phyloP scores from a whole-genome alignment of 805 yeast genomes.

The Wickerhamiella dianesei region DNA sequence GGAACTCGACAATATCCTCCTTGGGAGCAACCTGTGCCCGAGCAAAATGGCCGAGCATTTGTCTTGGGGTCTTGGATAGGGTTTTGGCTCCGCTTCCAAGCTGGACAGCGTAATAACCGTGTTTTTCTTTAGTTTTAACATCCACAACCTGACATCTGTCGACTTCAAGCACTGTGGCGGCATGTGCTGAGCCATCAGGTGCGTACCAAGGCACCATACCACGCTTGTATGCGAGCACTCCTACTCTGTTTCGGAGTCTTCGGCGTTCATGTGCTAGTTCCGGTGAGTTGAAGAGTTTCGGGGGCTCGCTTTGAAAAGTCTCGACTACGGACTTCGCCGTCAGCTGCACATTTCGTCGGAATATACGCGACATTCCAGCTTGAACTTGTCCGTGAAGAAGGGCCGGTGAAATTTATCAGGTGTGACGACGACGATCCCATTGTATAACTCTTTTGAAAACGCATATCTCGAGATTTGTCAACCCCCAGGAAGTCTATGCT shows the following conservation, averaged over 20 bases:
- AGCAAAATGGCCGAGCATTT: constrained; percentile 61
- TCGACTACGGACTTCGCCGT: constrained; percentile 22
- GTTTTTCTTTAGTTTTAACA: constrained; percentile 52
- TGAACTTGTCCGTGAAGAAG: neutral
- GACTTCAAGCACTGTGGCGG: constrained; percentile 80
- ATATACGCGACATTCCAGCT: neutral
- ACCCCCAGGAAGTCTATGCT: neutral
- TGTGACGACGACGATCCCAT: no score
- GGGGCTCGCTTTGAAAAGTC: constrained; percentile 29
- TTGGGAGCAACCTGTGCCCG: constrained; percentile 79
- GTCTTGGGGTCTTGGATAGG: constrained; percentile 47
- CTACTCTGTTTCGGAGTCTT: constrained; percentile 64
- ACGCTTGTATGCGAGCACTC: constrained; percentile 66
- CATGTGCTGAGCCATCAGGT: constrained; percentile 49
- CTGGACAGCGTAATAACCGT: constrained; percentile 78
- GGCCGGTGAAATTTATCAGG: neutral
- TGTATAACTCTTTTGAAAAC: no score
- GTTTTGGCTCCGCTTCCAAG: constrained; percentile 69
- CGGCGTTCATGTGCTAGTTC: constrained; percentile 59
- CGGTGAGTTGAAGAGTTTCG: constrained; percentile 50
- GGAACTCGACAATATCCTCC: constrained; percentile 58
- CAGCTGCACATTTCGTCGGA: constrained; percentile 20
- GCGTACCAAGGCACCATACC: constrained; percentile 79
- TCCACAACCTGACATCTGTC: constrained; percentile 76
- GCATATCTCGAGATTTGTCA: neutral